Evolutionary conservation across 2,329 filamentous ascomycete genomes (phyloP).

Genomic region (Penicillium sp.): DNA sequence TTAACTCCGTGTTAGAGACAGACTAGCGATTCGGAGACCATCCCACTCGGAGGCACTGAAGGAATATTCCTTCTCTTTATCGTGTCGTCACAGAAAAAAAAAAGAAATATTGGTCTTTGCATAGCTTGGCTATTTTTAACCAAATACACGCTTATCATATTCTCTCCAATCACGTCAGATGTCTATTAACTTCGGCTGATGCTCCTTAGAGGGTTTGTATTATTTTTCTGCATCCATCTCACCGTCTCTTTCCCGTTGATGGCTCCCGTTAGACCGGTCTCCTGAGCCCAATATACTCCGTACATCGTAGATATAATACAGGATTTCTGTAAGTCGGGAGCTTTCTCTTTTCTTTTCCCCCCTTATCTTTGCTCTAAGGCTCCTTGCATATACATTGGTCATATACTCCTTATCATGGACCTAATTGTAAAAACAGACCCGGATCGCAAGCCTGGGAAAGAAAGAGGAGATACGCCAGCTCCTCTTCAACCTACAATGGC

Average conservation of each 20-base stretch:
- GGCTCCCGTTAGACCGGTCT: conserved; percentile 13
- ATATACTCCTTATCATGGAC: conserved; percentile 9
- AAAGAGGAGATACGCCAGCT: neutral
- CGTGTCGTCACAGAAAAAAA: neutral
- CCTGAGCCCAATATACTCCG: neutral
- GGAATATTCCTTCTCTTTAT: neutral
- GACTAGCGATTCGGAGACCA: neutral
- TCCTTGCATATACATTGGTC: conserved; percentile 1
- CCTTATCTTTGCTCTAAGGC: conserved; percentile 9
- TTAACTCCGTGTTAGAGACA: conserved; percentile 4
- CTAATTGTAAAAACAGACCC: conserved; percentile 14
- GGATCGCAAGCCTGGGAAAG: conserved; percentile 8
- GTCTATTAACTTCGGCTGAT: neutral
- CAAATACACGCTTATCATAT: neutral
- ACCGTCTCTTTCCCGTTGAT: conserved; percentile 18
- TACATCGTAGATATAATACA: conserved; percentile 16
- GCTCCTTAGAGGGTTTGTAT: neutral
- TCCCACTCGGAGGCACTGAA: neutral
- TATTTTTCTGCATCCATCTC: conserved; percentile 7
- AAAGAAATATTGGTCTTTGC: neutral
- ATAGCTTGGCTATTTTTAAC: neutral
- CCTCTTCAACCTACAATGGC: conserved; percentile 32
- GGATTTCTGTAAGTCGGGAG: conserved; percentile 5
- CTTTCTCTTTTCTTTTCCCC: neutral
- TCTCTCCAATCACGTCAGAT: conserved; percentile 2